Base-by-base conservation (phyloP, 2,329 filamentous ascomycete genomes). In the Trichophyton equinum region DNA sequence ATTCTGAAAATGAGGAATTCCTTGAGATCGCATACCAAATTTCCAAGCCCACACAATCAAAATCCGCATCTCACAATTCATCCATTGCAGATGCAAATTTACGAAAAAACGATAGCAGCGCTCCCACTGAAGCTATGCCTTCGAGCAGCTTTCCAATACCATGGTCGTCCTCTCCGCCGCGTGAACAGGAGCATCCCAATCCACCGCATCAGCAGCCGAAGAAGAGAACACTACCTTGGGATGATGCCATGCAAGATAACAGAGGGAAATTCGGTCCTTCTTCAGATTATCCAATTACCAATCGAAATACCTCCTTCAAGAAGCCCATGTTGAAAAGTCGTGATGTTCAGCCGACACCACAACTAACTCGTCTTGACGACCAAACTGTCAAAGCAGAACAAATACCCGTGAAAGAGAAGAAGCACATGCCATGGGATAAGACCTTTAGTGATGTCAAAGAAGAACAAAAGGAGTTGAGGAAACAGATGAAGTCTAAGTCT, bases 371-470 rank as follows among this genome's bases (percentile, higher is more conserved):
- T 8, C 15, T 13, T 20, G n/a, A 30, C 15, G 18, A 4, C 20
- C 20, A 30, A 42, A 49, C 25, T 4, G 33, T 61, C 38, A 44
- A 53, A 11, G 5, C 40, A 33, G 40, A 38, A 6, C 42, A 62
- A 59, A 80, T 81, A 2, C 77, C 81, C 13, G 68, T 75, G 53
- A 69, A 71, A 6, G 75, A 80, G 40, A 66, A 74, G 13, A 56
- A 55, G 11, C 22, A 57, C 3, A 15, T 57, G 51, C 51, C 51
- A 6, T 95, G 88, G 88, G 86, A 94, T 66, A 84, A 84, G 15
- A 87, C 85, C 0, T 83, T 84, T 15, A 91, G 86, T 67, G 84
- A 83, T 0, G 76, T 92, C 44, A 90, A 92, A 69, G 86, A 89
- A 62, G 85, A 88, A 67, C 88, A 88, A 73, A 91, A 85, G 73